These are phyloP conservation scores for Simmondsia chinensis DNA, from an alignment of 148 eudicot species.

Conservation along the genomic window DNA sequence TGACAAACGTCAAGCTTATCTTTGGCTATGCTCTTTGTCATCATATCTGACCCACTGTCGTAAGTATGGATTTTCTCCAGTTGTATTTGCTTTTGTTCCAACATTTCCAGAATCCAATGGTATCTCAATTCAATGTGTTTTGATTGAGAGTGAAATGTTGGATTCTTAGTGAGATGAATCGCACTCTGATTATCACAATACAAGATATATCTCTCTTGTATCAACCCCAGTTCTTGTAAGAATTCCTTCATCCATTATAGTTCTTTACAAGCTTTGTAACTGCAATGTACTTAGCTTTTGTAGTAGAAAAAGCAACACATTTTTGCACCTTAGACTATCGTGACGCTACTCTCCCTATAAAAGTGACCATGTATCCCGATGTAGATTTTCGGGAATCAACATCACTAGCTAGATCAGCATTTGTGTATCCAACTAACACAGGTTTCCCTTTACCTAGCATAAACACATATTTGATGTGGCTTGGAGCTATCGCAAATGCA, in stretches of 20 bases:
- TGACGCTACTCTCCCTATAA: too few species aligned
- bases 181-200: background rate
- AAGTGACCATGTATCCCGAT: too few species aligned
- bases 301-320: too few species aligned
- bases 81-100: background rate
- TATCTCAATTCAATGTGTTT: background rate
- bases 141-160: background rate
- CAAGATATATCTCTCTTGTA: background rate
- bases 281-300: too few species aligned
- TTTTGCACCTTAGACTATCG: too few species aligned
- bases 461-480: background rate
- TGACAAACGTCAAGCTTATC: too few species aligned
- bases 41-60: background rate
- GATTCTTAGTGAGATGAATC: background rate
- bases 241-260: too few species aligned
- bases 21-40: background rate
- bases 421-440: too few species aligned
- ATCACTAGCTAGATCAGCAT: too few species aligned
- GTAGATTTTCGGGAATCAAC: too few species aligned
- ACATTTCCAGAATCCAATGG: background rate
- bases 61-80: background rate
- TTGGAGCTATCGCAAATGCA: background rate
- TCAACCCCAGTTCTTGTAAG: background rate
- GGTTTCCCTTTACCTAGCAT: background rate
- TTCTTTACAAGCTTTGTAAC: background rate